These are phyloP conservation scores for Ceratobasidium sp. DNA, from an alignment of 1,284 basidiomycete species.

Conservation along the genomic window DNA sequence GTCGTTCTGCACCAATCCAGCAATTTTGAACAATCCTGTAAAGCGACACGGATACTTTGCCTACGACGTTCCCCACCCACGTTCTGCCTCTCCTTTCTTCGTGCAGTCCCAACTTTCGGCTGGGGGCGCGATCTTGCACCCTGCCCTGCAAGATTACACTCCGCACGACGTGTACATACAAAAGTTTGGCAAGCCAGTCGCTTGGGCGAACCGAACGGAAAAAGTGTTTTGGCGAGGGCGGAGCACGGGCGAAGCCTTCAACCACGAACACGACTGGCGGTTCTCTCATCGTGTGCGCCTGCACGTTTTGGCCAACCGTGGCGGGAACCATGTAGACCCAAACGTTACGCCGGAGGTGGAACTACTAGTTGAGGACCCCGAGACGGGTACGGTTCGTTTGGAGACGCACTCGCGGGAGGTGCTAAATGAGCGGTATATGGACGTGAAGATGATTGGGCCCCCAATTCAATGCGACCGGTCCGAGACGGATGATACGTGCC, in stretches of 20 bases:
- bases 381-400: conserved; percentile 52
- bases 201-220: conserved; percentile 58
- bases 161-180: conserved; percentile 49
- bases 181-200: conserved; percentile 50
- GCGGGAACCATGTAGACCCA: conserved; percentile 51
- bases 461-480: conserved; percentile 50
- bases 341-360: conserved; percentile 55
- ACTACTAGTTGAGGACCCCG: conserved; percentile 53
- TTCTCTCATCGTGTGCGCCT: conserved; percentile 57
- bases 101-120: conserved; percentile 54
- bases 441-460: conserved; percentile 57
- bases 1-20: conserved; percentile 63
- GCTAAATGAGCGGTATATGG: conserved; percentile 58
- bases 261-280: conserved; percentile 56
- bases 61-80: conserved; percentile 53
- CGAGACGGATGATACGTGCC: conserved; percentile 48
- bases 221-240: conserved; percentile 60
- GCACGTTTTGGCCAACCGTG: conserved; percentile 53
- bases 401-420: conserved; percentile 52
- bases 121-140: conserved; percentile 54
- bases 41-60: conserved; percentile 52
- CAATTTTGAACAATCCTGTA: conserved; percentile 46
- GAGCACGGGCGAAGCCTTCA: conserved; percentile 58
- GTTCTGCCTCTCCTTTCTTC: conserved; percentile 56
- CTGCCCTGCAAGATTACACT: conserved; percentile 57